Evolutionary conservation across 129 eudicot genomes (phyloP), one percentile per base, ranked within the genome.

Genomic region (Escallonia herrerae): DNA sequence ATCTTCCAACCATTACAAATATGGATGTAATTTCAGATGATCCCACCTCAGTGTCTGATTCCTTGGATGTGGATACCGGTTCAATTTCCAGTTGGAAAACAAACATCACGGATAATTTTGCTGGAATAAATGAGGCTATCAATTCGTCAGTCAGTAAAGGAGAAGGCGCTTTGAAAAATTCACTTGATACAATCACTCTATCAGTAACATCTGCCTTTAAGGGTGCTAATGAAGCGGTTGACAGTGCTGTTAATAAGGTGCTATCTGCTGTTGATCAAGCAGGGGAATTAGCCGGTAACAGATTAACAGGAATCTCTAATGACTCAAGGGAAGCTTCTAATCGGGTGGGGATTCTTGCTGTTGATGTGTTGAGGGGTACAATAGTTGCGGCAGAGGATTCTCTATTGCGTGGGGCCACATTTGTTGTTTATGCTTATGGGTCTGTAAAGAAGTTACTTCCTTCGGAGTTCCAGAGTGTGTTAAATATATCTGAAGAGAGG

Each of bases 371-470:
- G 70, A 87, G 94, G 75, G 49, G 63, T 5, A 65, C 74, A 22
- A 70, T 91, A 46, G 6, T 78, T 39, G 47, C 72, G 7, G 68
- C 68, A 48, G 95, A 87, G 82, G 94, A 81, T 62, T 66, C 71
- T 74, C 39, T 88, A 40, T 53, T 64, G 3, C 58, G 58, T 56
- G 89, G 91, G 22, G 77, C 65, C 37, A 69, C 56, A 13, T 68
- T 72, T 62, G 58, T 83, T 72, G 86, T 67, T 63, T 86, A 77
- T 82, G 87, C 73, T 61, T 93, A 93, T 78, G 82, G 76, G 44
- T 81, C 83, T 39, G 60, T 77, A 37, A 93, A 88, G 61, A 79
- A 74, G 62, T 63, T 63, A 64, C 95, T 93, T 68, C 98, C 98
- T 51, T 64, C 74, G 43, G 90, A 93, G 56, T 50, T 83, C 56